Evolutionary conservation across 2,329 filamentous ascomycete genomes (phyloP).

Genomic region (Didymella exigua): DNA sequence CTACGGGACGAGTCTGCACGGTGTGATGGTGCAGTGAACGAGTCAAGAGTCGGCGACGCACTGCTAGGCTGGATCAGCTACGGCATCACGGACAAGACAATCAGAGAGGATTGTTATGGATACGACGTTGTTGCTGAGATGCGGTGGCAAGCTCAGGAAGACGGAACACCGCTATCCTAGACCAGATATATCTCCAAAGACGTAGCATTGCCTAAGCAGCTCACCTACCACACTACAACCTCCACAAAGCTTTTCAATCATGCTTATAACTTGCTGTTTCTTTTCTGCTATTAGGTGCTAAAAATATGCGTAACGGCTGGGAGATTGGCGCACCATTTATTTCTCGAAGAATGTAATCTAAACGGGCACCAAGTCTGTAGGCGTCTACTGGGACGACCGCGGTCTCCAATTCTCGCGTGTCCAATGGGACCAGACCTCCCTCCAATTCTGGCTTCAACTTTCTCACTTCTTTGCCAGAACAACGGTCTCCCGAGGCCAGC

Average conservation of each 20-base stretch:
- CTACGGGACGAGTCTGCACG: constrained; percentile 11
- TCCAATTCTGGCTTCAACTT: neutral
- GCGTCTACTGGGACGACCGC: too few relatives aligned
- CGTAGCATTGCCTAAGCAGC: neutral
- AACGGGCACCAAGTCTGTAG: too few relatives aligned
- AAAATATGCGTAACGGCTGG: too few relatives aligned
- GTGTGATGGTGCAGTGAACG: constrained; percentile 4
- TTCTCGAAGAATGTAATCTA: too few relatives aligned
- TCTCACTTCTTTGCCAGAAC: constrained; percentile 13
- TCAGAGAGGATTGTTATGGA: constrained; percentile 24
- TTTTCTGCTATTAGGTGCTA: too few relatives aligned
- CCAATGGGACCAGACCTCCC: neutral
- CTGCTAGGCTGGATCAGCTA: constrained; percentile 15
- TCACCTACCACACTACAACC: too few relatives aligned
- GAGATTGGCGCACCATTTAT: too few relatives aligned
- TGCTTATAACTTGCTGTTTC: too few relatives aligned
- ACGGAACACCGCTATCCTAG: neutral
- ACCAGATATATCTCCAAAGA: neutral
- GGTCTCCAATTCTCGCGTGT: too few relatives aligned
- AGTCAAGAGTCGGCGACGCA: constrained; percentile 1
- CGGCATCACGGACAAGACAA: constrained; percentile 19
- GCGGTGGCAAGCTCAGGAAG: neutral
- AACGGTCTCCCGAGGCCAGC: constrained; percentile 29
- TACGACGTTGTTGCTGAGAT: constrained; percentile 20
- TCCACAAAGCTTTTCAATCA: too few relatives aligned